Base-by-base conservation (phyloP, 1,139 yeast species). In the Eremothecium gossypii region DNA sequence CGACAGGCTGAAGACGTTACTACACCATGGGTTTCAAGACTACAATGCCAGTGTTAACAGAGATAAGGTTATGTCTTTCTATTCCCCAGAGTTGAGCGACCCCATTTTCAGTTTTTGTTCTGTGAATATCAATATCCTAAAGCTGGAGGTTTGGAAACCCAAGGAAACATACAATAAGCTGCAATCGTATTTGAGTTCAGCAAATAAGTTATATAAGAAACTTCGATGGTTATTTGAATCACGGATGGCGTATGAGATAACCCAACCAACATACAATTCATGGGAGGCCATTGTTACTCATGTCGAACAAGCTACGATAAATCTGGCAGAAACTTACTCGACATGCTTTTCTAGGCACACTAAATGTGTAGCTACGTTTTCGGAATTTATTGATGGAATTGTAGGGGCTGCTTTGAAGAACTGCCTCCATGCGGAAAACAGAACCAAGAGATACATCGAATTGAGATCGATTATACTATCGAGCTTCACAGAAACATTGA, bases 31-130 rank as follows among this genome's bases (percentile, higher is more conserved):
- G 0, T 72, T 81, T 38, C 58, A 64, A 1, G 68, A 68, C 1
- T 82, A 74, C 57, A 89, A 89, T 2, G 79, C 85, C 0, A 58
- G 49, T 12, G 69, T 79, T 5, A 85, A 85, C 47, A 62, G 66
- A 7, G 61, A 64, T 8, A 89, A 87, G 53, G 75, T 58, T 8
- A 35, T 48, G 8, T 27, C 40, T 11, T 40, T 40, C 5, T 36
- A 38, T 14, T 43, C 55, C 1, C 39, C 45, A 11, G 28, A 36
- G 3, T 17, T 32, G 7, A 20, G 6, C 3, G 12, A 12, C 4
- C n/a, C 14, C 5, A 37, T 38, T 10, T 37, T 53, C 11, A 46
- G 47, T 6, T 60, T 57, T 41, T 60, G 64, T 38, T 62, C 53
- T 6, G 38, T 58, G 6, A 41, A 50, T 17, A 49, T 60, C 20